phyloP scores from a whole-genome alignment of 306 rosid genomes.

The Alnus glutinosa region DNA sequence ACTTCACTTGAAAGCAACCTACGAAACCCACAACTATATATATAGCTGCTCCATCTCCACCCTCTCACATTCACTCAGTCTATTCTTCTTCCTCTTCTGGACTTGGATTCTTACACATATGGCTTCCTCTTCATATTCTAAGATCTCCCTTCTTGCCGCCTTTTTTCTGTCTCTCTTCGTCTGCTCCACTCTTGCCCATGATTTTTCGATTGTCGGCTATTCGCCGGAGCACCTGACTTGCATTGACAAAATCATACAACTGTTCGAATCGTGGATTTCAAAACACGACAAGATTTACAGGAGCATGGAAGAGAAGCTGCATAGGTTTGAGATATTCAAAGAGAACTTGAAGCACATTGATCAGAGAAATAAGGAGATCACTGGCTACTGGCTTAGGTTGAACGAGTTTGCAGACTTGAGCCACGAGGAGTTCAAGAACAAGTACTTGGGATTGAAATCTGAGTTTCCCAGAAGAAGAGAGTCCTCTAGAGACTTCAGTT shows the following conservation, averaged over 20 bases:
- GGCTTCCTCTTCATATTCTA: constrained; percentile 40
- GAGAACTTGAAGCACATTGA: constrained; percentile 70
- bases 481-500: constrained; percentile 43
- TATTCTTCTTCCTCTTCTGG: not conserved
- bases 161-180: constrained; percentile 15
- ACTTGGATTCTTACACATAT: constrained; percentile 20
- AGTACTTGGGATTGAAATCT: constrained; percentile 51
- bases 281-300: constrained; percentile 57
- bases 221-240: constrained; percentile 57
- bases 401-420: constrained; percentile 75
- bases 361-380: constrained; percentile 50
- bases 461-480: constrained; percentile 30
- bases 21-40: constrained; percentile 40
- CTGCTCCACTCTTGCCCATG: constrained; percentile 36
- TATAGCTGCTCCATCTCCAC: constrained; percentile 4
- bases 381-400: constrained; percentile 68
- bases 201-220: constrained; percentile 70
- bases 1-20: constrained; percentile 57
- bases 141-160: constrained; percentile 24
- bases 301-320: constrained; percentile 63
- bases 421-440: constrained; percentile 58
- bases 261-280: constrained; percentile 67
- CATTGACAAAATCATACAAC: constrained; percentile 58
- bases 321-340: constrained; percentile 66
- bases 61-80: constrained; percentile 26